Evolutionary conservation across 495 filamentous ascomycete species (phyloP), one percentile per base, ranked within the genome.

Genomic region (Aspergillus panamensis): DNA sequence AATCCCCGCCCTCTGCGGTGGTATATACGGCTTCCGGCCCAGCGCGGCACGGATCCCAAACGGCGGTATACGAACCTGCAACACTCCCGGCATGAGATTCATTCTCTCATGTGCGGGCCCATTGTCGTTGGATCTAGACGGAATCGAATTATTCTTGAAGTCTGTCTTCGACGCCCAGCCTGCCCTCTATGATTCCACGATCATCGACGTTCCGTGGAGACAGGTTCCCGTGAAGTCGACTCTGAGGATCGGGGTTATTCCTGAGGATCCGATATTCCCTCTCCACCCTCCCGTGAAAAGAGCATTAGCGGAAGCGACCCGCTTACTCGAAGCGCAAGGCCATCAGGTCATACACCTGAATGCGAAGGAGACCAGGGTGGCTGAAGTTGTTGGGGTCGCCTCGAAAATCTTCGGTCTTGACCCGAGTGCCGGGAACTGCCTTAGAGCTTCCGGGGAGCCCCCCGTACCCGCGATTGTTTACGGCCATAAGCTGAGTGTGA

Each of bases 1-100:
- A 8, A 83, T 87, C 19, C 86, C 86, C 2, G 84, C 86, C 8
- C 78, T 77, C 19, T 84, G 82, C 56, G 80, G 80, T 61, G 83
- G 80, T 17, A 61, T 86, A 1, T 89, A 80, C 63, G 81, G 82
- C 2, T 65, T 77, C 52, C 55, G 63, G 52, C 74, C 74, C 29
- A 56, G 43, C 21, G 53, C 53, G 4, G 17, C 75, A 25, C 69
- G 84, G 17, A 57, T 88, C 6, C 80, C 85, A 35, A 69, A 59
- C 25, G 63, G 63, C 37, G 61, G 76, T 50, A 79, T 80, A 77
- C 77, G 79, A 3, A 78, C 76, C 54, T 75, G 67, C 51, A 78
- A 76, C 65, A 78, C 60, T 29, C 59, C 77, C 42, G 81, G 81
- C 17, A 79, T 82, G 61, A 79, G 74, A 55, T 72, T 73, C 44